Conservation (phyloP, 805 yeast genomes). For the Candida yuanshanica region DNA sequence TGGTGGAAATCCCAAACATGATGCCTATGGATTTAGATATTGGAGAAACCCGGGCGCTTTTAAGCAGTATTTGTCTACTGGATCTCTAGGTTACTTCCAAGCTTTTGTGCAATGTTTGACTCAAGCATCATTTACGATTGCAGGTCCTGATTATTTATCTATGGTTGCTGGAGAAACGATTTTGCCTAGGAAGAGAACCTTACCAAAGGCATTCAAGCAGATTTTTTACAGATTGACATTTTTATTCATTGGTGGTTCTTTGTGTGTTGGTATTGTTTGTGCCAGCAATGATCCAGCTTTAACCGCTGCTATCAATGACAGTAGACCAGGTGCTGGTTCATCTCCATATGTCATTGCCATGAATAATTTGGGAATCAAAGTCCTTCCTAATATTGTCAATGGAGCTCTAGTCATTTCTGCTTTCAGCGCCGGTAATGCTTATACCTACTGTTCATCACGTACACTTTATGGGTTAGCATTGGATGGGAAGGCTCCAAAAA, state of each 20-base stretch:
- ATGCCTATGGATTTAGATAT: conserved; percentile 53
- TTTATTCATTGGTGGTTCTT: conserved; percentile 67
- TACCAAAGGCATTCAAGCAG: conserved; percentile 76
- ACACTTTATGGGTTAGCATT: conserved; percentile 65
- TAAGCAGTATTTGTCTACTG: conserved; percentile 48
- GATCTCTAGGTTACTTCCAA: conserved; percentile 57
- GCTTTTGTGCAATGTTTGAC: conserved; percentile 67
- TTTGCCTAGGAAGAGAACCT: conserved; percentile 55
- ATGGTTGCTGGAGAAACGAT: conserved; percentile 82
- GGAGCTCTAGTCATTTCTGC: conserved; percentile 70
- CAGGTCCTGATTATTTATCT: conserved; percentile 82
- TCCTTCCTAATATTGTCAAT: conserved; percentile 73
- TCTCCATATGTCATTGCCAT: conserved; percentile 84
- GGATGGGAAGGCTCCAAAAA: conserved; percentile 66
- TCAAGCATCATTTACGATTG: conserved; percentile 72
- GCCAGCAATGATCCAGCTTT: conserved; percentile 63
- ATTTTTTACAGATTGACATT: conserved; percentile 64
- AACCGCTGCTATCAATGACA: conserved; percentile 48
- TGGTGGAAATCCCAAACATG: conserved; percentile 78
- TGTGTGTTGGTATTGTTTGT: conserved; percentile 73
- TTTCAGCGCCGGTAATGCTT: conserved; percentile 81
- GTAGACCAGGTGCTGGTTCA: conserved; percentile 72
- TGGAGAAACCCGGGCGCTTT: conserved; percentile 54
- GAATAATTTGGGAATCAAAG: conserved; percentile 59
- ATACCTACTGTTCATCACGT: conserved; percentile 66